Base-by-base conservation (phyloP, 139 green algal genomes). In the Pleodorina starrii region DNA sequence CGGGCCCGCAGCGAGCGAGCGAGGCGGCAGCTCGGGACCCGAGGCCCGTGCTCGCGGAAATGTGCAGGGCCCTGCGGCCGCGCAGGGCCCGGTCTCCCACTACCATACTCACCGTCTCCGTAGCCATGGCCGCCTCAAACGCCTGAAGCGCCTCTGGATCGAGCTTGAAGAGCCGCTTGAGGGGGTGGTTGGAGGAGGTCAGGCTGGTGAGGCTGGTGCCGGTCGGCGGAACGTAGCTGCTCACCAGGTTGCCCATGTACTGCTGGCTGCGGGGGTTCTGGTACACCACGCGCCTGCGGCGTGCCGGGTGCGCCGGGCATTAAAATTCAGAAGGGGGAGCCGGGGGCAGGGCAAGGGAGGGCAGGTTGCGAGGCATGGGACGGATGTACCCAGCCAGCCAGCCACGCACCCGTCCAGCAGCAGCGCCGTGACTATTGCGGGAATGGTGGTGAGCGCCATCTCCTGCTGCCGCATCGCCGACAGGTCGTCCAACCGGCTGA, bases 201-300 rank as follows among this genome's bases (percentile, higher is more conserved):
- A 85, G 77, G 17, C 32, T 51, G 25, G 19, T 16, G 25, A 85
- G 51, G 54, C 6, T 40, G 21, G 51, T 38, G 36, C 77, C 77
- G 19, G 77, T 32, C 35, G 51, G 50, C 23, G 77, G 77, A 5
- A 6, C 17, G 77, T 57, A 85, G 35, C 48, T 63, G 51, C 12
- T 48, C 5, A 84, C 57, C 79, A 86, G 59, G 36, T 50, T 36
- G 5, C 79, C 79, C 57, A 75, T 44, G 40, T 76, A 86, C 6
- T n/a, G 38, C 79, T 60, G 79, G n/a, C 57, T 76, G 57, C 57
- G 38, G 23, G 79, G 79, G 40, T 86, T 86, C 79, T 86, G 79
- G 38, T 86, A 86, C 57, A 86, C 57, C 27, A 75, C 57, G 27
- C 79, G 79, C 27, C 79, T 86, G 79, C 51, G 27, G 51, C 1